Conservation (phyloP, 768 basidiomycete species). For the Tubosaeta brunneosetosa region DNA sequence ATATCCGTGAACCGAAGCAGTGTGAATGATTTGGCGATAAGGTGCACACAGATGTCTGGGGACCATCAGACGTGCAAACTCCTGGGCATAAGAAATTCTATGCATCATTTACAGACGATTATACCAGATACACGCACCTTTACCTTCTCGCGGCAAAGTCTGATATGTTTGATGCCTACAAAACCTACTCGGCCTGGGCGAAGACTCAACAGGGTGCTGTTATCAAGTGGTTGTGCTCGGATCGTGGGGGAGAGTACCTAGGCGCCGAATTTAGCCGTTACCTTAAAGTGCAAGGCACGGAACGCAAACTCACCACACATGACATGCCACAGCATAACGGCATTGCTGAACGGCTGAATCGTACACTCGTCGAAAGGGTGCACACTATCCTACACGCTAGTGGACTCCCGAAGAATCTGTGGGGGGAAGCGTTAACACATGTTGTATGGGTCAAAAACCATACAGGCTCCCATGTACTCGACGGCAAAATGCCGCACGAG, state of each 20-base stretch:
- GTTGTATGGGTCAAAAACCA: slow-evolving; percentile 4
- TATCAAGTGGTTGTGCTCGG: slow-evolving; percentile 3
- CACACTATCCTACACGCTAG: background rate
- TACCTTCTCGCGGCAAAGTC: slow-evolving; percentile 4
- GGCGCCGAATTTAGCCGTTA: background rate
- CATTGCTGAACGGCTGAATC: background rate
- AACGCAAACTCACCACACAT: background rate
- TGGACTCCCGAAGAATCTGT: background rate
- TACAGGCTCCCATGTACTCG: background rate
- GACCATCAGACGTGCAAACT: background rate
- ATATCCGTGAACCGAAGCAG: background rate
- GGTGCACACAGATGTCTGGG: slow-evolving; percentile 11
- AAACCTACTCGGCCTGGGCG: slow-evolving; percentile 1
- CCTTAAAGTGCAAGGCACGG: background rate
- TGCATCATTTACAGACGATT: slow-evolving; percentile 8
- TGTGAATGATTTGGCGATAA: slow-evolving; percentile 2
- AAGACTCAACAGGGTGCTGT: background rate
- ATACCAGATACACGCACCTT: background rate
- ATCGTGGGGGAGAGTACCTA: slow-evolving; percentile 31
- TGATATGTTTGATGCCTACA: slow-evolving; percentile 5
- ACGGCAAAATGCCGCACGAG: background rate
- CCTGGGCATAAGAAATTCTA: slow-evolving; percentile 6
- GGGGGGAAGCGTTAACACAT: slow-evolving; percentile 1
- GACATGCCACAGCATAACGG: slow-evolving; percentile 1
- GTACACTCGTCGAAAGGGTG: background rate